Conservation (phyloP, 2,329 filamentous ascomycete species). For the Fusarium chaquense region DNA sequence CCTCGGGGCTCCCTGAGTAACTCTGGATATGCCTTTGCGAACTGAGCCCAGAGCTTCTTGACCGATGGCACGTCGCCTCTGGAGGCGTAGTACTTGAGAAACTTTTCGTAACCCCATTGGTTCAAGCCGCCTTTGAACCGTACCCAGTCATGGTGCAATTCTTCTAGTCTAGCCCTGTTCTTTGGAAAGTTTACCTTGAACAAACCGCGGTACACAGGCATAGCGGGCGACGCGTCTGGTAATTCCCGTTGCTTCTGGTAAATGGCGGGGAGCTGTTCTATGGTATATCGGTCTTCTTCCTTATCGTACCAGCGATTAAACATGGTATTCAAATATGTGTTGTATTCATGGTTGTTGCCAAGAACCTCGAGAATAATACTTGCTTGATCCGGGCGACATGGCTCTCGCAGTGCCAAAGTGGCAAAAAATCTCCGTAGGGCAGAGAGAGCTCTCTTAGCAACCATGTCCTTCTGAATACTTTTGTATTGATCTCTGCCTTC, state of each 20-base stretch:
- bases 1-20: slow-evolving; percentile 52
- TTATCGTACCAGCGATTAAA: slow-evolving; percentile 48
- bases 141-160: slow-evolving; percentile 64
- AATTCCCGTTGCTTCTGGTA: slow-evolving; percentile 62
- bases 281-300: slow-evolving; percentile 46
- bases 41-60: slow-evolving; percentile 60
- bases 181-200: slow-evolving; percentile 58
- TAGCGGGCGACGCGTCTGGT: slow-evolving; percentile 53
- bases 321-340: slow-evolving; percentile 57
- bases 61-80: slow-evolving; percentile 62
- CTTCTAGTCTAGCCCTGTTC: slow-evolving; percentile 58
- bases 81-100: slow-evolving; percentile 61
- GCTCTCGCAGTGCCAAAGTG: slow-evolving; percentile 49
- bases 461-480: slow-evolving; percentile 39
- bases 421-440: slow-evolving; percentile 51
- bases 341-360: slow-evolving; percentile 56
- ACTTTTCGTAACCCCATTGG: slow-evolving; percentile 61
- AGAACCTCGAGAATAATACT: slow-evolving; percentile 56
- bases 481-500: slow-evolving; percentile 43
- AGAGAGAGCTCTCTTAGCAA: slow-evolving; percentile 44
- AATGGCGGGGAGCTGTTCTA: slow-evolving; percentile 54
- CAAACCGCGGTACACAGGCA: slow-evolving; percentile 58
- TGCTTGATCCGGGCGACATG: slow-evolving; percentile 53
- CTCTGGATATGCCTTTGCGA: slow-evolving; percentile 53
- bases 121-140: slow-evolving; percentile 55